Conservation (phyloP, 2,329 filamentous ascomycete species). For the Phyllosticta citribraziliensis region DNA sequence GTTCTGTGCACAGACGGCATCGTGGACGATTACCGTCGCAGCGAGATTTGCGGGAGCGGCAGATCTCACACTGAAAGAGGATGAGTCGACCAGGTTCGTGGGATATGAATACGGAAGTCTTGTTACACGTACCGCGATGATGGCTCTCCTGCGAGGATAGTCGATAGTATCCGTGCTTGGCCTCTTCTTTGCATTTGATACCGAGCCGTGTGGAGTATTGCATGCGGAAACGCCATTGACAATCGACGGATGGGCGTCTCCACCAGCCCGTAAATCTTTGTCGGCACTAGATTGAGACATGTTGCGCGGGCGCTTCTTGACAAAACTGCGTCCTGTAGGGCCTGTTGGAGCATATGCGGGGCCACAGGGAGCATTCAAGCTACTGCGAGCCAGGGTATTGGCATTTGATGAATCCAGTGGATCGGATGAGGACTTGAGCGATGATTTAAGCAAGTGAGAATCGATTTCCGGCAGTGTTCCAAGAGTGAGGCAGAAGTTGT, state of each 20-base stretch:
- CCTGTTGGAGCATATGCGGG: not conserved
- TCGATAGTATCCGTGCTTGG: constrained; percentile 33
- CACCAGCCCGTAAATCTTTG: constrained; percentile 18
- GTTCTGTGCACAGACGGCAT: constrained; percentile 72
- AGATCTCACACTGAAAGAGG: constrained; percentile 65
- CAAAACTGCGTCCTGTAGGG: constrained; percentile 12
- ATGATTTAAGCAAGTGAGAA: constrained; percentile 28
- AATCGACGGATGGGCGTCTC: constrained; percentile 17
- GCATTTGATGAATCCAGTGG: constrained; percentile 19
- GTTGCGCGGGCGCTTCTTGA: constrained; percentile 31
- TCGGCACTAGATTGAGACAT: constrained; percentile 34
- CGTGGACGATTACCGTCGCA: constrained; percentile 74
- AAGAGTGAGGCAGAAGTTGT: constrained; percentile 32
- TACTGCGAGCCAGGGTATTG: too few species aligned
- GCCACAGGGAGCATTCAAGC: not conserved
- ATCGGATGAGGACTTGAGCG: constrained; percentile 29
- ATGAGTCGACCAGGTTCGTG: constrained; percentile 14
- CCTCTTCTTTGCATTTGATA: constrained; percentile 25
- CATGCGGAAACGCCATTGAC: constrained; percentile 21
- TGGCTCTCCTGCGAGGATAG: constrained; percentile 32
- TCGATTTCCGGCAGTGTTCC: constrained; percentile 27
- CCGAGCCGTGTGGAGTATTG: constrained; percentile 14
- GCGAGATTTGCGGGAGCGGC: constrained; percentile 67
- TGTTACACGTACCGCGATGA: constrained; percentile 27
- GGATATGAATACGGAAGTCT: not conserved